phyloP scores from a whole-genome alignment of 2,329 filamentous ascomycete genomes.

The Colletotrichum brevisporum region DNA sequence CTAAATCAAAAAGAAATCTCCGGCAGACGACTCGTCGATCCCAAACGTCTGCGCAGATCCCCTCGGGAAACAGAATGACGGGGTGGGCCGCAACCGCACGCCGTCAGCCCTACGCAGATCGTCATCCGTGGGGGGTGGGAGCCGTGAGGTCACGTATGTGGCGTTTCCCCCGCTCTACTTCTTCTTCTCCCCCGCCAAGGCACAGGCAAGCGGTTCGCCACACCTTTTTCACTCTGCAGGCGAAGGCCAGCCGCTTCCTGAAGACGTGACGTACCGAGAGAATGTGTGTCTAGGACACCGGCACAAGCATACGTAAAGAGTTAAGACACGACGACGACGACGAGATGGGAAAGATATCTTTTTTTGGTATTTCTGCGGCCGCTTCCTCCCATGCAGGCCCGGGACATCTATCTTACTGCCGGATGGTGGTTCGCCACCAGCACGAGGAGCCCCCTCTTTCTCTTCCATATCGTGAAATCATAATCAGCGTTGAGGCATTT shows the following conservation, averaged over 20 bases:
- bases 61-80: not conserved
- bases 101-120: slow-evolving; percentile 35
- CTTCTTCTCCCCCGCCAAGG: slow-evolving; percentile 4
- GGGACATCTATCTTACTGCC: too few species aligned
- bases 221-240: not conserved
- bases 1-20: too few species aligned
- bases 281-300: too few species aligned
- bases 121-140: slow-evolving; percentile 5
- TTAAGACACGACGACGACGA: too few species aligned
- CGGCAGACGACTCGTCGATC: not conserved
- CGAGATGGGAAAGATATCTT: not conserved
- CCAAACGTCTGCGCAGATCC: not conserved
- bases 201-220: not conserved
- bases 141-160: slow-evolving; percentile 24
- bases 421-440: too few species aligned
- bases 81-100: too few species aligned
- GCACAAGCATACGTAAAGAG: too few species aligned
- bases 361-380: not conserved
- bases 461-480: slow-evolving; percentile 39
- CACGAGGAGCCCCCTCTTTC: not conserved
- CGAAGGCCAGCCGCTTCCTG: too few species aligned
- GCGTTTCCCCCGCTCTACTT: slow-evolving; percentile 21
- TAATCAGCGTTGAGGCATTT: slow-evolving; percentile 16
- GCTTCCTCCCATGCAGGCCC: not conserved
- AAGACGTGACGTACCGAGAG: too few species aligned